Evolutionary conservation across 106 monocot species (phyloP).

Genomic region (Platanthera guangdongensis): DNA sequence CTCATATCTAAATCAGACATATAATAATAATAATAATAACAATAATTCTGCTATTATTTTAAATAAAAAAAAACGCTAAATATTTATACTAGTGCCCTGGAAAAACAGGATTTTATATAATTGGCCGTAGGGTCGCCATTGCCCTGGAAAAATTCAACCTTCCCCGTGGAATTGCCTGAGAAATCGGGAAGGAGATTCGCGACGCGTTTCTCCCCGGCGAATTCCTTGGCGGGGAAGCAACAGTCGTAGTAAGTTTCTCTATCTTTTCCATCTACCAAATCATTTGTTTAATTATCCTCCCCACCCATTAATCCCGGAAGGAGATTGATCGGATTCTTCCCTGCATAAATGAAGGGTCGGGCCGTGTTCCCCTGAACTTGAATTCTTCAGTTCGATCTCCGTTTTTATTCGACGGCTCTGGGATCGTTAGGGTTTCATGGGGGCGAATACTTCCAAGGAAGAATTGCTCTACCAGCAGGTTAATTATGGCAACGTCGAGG

Average conservation of each 20-base stretch:
- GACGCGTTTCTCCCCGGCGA: not conserved
- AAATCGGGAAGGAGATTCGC: not conserved
- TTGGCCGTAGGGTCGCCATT: too few relatives aligned
- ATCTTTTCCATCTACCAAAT: not conserved
- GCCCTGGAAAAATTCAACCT: too few relatives aligned
- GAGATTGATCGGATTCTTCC: not conserved
- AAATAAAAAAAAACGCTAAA: too few relatives aligned
- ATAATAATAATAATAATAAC: too few relatives aligned
- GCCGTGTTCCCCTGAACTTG: not conserved
- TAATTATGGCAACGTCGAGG: slow-evolving; percentile 56
- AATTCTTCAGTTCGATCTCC: not conserved
- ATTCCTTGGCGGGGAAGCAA: slow-evolving; percentile 1
- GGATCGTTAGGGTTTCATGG: slow-evolving; percentile 33
- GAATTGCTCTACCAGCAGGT: slow-evolving; percentile 78
- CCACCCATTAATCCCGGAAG: not conserved
- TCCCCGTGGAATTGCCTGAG: too few relatives aligned
- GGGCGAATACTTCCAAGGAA: slow-evolving; percentile 70
- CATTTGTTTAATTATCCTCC: not conserved
- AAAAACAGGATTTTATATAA: too few relatives aligned
- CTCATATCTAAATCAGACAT: too few relatives aligned
- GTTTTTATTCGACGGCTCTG: not conserved
- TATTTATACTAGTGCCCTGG: too few relatives aligned
- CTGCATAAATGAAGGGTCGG: not conserved
- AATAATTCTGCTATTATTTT: too few relatives aligned
- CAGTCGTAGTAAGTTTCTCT: not conserved